Conservation (phyloP, 805 yeast genomes). For the Candida dendrica region DNA sequence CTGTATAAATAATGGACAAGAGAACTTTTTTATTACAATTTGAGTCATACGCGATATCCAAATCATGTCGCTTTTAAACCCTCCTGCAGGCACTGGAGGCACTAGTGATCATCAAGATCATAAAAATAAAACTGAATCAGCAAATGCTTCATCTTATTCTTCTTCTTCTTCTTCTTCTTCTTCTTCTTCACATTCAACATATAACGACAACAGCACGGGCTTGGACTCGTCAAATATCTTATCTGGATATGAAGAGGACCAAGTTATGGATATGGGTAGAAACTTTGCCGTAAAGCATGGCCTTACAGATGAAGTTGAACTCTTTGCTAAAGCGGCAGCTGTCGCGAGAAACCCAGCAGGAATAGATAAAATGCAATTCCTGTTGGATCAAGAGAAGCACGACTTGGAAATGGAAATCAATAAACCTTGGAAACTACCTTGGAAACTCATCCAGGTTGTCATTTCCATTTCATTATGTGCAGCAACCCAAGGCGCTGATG, state of each 20-base stretch:
- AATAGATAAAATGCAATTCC: constrained; percentile 49
- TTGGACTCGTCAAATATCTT: constrained; percentile 42
- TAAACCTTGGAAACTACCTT: constrained; percentile 37
- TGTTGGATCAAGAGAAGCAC: constrained; percentile 47
- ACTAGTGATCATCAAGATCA: not conserved
- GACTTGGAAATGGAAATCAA: constrained; percentile 39
- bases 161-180: no score
- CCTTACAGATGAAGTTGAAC: constrained; percentile 32
- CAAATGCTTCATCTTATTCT: no score
- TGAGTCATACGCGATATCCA: no score
- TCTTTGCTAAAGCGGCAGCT: constrained; percentile 61
- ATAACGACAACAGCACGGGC: no score
- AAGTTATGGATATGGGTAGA: constrained; percentile 59
- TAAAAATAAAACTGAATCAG: not conserved
- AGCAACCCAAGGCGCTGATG: constrained; percentile 78
- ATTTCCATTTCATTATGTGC: constrained; percentile 72
- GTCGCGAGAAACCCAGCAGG: constrained; percentile 55
- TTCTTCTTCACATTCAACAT: no score
- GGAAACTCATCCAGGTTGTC: constrained; percentile 46
- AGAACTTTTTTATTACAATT: not conserved
- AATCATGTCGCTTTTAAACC: no score
- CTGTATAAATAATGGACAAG: not conserved
- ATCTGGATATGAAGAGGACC: constrained; percentile 45
- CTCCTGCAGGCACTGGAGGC: no score
- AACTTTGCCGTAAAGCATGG: constrained; percentile 47